phyloP scores from a whole-genome alignment of 2,329 filamentous ascomycete species.

The Penicillium expansum region DNA sequence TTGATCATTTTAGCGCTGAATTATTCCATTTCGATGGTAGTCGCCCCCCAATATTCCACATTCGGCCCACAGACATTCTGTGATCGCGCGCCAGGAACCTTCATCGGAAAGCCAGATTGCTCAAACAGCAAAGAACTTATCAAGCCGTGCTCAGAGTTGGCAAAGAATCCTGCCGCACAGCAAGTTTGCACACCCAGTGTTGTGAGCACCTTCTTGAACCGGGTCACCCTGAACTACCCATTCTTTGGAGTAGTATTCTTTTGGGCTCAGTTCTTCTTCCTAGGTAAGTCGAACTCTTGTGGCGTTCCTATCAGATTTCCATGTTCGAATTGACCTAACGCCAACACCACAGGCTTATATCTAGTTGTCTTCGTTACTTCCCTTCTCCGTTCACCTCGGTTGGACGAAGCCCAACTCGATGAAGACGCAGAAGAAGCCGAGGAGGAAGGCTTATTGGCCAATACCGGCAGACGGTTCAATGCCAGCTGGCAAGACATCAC shows the following conservation, averaged over 20 bases:
- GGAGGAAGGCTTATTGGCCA: slow-evolving; percentile 86
- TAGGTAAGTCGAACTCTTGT: slow-evolving; percentile 50
- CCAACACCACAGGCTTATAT: slow-evolving; percentile 58
- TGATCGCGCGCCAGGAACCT: slow-evolving; percentile 62
- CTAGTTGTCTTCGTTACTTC: slow-evolving; percentile 75
- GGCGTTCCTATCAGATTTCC: neutral
- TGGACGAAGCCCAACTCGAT: slow-evolving; percentile 75
- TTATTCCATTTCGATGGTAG: slow-evolving; percentile 86
- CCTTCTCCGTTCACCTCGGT: slow-evolving; percentile 73
- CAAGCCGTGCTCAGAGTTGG: slow-evolving; percentile 75
- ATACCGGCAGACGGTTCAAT: slow-evolving; percentile 75
- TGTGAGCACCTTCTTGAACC: slow-evolving; percentile 88
- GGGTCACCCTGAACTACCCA: slow-evolving; percentile 88
- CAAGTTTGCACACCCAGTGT: slow-evolving; percentile 87
- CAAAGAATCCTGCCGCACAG: slow-evolving; percentile 66
- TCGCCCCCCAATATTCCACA: slow-evolving; percentile 93
- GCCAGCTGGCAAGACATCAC: slow-evolving; percentile 88
- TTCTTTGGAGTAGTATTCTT: slow-evolving; percentile 92
- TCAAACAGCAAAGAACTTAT: slow-evolving; percentile 64
- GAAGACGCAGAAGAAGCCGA: slow-evolving; percentile 89
- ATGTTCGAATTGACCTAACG: neutral
- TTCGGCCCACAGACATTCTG: slow-evolving; percentile 96
- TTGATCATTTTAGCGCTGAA: slow-evolving; percentile 88
- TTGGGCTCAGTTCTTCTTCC: slow-evolving; percentile 92
- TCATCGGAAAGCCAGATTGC: slow-evolving; percentile 72